Conservation (phyloP, 2,329 filamentous ascomycete species). For the Diaporthe velutina region DNA sequence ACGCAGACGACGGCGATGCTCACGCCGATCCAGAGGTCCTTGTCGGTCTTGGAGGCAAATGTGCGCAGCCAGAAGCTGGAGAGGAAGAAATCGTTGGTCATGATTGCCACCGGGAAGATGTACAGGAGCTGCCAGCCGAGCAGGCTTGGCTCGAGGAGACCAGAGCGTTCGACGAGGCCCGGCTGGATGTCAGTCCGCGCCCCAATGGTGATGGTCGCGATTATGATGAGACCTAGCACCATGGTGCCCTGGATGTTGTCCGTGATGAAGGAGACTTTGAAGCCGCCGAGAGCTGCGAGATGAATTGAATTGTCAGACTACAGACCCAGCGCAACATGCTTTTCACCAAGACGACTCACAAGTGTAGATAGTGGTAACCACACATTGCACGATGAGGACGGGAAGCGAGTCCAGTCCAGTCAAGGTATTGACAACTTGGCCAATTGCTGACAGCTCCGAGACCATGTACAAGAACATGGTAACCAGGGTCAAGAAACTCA, state of each 20-base stretch:
- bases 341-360: constrained; percentile 62
- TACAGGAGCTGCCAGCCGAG: constrained; percentile 90
- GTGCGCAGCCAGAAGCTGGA: constrained; percentile 88
- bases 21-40: constrained; percentile 81
- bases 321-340: too few relatives aligned
- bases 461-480: constrained; percentile 92
- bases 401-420: constrained; percentile 82
- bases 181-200: constrained; percentile 80
- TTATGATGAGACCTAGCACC: constrained; percentile 80
- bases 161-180: constrained; percentile 75
- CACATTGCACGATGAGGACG: constrained; percentile 81
- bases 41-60: constrained; percentile 84
- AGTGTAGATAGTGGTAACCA: constrained; percentile 86
- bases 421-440: constrained; percentile 81
- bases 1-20: constrained; percentile 75
- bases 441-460: constrained; percentile 83
- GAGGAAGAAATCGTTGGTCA: constrained; percentile 90
- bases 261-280: constrained; percentile 86
- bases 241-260: constrained; percentile 86
- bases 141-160: constrained; percentile 75
- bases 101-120: constrained; percentile 83
- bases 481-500: constrained; percentile 82
- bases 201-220: constrained; percentile 83
- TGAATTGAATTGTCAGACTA: too few relatives aligned
- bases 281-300: constrained; percentile 78